Conservation (phyloP, 2,329 filamentous ascomycete species). For the Pseudogymnoascus sp. region DNA sequence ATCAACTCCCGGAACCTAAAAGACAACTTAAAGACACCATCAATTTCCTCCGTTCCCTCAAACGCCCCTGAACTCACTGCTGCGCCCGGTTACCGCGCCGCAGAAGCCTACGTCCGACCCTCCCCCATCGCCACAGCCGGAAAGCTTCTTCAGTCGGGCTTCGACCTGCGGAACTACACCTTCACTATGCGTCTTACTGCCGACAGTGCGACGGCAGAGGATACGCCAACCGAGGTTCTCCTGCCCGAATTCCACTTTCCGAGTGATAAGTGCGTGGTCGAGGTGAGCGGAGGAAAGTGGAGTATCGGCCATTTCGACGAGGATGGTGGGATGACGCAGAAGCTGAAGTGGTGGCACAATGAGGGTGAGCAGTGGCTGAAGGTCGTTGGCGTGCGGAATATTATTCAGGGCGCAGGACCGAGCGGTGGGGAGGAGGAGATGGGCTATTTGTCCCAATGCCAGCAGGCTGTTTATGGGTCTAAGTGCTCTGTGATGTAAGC, state of each 20-base stretch:
- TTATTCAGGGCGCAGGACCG: slow-evolving; percentile 35
- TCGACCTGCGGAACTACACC: slow-evolving; percentile 72
- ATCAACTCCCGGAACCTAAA: slow-evolving; percentile 74
- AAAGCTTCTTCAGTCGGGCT: slow-evolving; percentile 63
- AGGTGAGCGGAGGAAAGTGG: slow-evolving; percentile 84
- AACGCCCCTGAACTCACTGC: slow-evolving; percentile 53
- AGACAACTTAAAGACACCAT: slow-evolving; percentile 60
- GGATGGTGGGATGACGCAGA: slow-evolving; percentile 64
- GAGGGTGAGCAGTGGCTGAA: slow-evolving; percentile 76
- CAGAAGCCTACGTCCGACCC: slow-evolving; percentile 87
- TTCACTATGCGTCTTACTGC: slow-evolving; percentile 69
- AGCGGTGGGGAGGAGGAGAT: slow-evolving; percentile 60
- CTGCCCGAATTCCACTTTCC: slow-evolving; percentile 93
- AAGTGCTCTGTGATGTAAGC: slow-evolving; percentile 44
- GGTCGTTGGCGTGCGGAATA: slow-evolving; percentile 64
- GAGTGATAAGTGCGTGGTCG: slow-evolving; percentile 61
- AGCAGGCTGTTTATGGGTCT: slow-evolving; percentile 29
- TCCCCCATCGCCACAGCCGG: slow-evolving; percentile 72
- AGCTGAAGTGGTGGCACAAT: slow-evolving; percentile 86
- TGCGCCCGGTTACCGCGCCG: slow-evolving; percentile 72
- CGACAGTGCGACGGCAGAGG: slow-evolving; percentile 50
- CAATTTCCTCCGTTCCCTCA: slow-evolving; percentile 54
- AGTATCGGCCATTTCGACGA: slow-evolving; percentile 69
- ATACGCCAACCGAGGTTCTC: slow-evolving; percentile 72
- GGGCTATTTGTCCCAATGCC: slow-evolving; percentile 69